These are phyloP conservation scores for Hanseniaspora uvarum DNA, from an alignment of 1,139 yeast species.

Conservation along the genomic window DNA sequence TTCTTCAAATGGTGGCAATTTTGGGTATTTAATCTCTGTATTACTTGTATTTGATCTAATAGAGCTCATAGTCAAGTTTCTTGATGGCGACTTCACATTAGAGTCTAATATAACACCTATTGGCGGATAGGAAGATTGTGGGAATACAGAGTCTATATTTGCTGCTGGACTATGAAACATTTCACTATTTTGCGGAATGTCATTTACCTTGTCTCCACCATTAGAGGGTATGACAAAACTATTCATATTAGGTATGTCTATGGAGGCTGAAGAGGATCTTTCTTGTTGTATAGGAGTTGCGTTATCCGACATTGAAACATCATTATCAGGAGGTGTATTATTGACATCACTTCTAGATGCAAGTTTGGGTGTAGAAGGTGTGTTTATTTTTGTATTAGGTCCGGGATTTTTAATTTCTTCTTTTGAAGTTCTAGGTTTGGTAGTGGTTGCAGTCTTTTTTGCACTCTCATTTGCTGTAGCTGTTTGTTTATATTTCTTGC, in stretches of 20 bases:
- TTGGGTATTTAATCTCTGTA: constrained; percentile 41
- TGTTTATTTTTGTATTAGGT: constrained; percentile 16
- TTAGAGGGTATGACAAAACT: constrained; percentile 36
- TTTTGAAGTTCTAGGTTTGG: constrained; percentile 20
- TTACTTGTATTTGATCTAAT: constrained; percentile 56
- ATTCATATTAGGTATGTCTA: constrained; percentile 37
- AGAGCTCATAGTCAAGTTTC: constrained; percentile 89
- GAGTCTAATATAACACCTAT: constrained; percentile 14
- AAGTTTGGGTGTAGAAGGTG: constrained; percentile 17
- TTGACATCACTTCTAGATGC: constrained; percentile 5
- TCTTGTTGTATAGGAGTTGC: constrained; percentile 17
- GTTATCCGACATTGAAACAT: constrained; percentile 18
- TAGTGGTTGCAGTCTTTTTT: not conserved
- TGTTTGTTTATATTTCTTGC: not conserved
- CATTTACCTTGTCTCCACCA: constrained; percentile 22
- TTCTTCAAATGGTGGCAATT: constrained; percentile 81
- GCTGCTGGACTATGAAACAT: not conserved
- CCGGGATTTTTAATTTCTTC: constrained; percentile 21
- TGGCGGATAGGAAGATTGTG: constrained; percentile 17
- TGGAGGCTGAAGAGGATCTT: constrained; percentile 25
- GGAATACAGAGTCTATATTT: constrained; percentile 8
- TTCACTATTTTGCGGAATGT: not conserved
- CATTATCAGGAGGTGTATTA: constrained; percentile 12
- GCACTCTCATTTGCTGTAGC: not conserved
- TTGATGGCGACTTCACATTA: constrained; percentile 56